Percentiles rank a stretch among this genome's conserved stretches.
Conservation (phyloP, 2,329 filamentous ascomycete genomes). For the Pseudodiploospora longispora region DNA sequence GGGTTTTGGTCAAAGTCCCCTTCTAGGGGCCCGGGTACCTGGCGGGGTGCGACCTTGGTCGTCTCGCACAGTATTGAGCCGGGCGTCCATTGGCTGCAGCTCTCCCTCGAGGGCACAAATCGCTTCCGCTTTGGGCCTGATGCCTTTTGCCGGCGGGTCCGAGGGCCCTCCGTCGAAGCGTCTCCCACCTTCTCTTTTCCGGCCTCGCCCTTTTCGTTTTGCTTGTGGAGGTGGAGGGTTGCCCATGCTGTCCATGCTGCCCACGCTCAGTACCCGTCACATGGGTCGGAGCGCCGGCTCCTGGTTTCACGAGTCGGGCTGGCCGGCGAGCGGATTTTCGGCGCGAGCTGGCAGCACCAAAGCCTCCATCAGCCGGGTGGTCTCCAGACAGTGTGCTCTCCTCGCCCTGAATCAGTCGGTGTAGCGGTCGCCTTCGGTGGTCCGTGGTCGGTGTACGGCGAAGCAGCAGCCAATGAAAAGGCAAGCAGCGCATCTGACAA, state of each 20-base stretch:
- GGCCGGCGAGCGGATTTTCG: slow-evolving; percentile 2
- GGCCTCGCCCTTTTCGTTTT: neutral
- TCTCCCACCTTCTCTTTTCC: slow-evolving; percentile 2
- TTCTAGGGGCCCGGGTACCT: too few species aligned
- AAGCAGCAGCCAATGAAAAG: too few species aligned
- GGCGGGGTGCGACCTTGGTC: too few species aligned
- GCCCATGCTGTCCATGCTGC: too few species aligned
- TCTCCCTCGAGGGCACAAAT: neutral
- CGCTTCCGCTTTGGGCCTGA: slow-evolving; percentile 6
- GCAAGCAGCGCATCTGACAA: too few species aligned
- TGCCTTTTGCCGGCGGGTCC: slow-evolving; percentile 6
- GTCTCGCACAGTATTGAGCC: too few species aligned
- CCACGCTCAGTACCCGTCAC: neutral
- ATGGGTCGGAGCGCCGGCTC: neutral
- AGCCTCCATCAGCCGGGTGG: neutral
- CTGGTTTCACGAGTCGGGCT: slow-evolving; percentile 6
- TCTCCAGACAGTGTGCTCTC: neutral
- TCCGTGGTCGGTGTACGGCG: too few species aligned
- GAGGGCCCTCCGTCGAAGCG: slow-evolving; percentile 3
- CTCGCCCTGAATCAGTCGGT: neutral
- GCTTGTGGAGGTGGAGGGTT: neutral
- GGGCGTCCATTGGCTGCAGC: too few species aligned
- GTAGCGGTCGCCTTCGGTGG: neutral
- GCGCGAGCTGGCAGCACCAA: neutral
- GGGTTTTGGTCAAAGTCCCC: too few species aligned